phyloP scores from a whole-genome alignment of 2,329 filamentous ascomycete species.

The Colletotrichum godetiae region DNA sequence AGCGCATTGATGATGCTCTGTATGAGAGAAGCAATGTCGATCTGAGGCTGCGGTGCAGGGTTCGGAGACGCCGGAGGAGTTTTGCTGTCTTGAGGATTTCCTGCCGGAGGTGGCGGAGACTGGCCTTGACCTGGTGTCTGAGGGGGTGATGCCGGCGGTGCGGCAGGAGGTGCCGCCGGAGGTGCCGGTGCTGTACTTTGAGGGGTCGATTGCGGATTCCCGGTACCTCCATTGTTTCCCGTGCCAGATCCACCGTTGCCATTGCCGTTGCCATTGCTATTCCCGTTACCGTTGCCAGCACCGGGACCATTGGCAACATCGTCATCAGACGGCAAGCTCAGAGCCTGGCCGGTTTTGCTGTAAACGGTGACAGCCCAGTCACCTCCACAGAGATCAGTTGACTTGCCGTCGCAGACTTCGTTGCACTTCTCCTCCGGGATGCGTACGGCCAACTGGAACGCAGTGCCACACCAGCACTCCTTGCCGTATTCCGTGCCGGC shows the following conservation, averaged over 20 bases:
- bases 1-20: slow-evolving; percentile 31
- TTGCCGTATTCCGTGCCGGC: slow-evolving; percentile 61
- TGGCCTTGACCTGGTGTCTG: not conserved
- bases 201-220: not conserved
- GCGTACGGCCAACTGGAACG: slow-evolving; percentile 30
- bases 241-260: not conserved
- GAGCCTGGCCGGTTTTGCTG: slow-evolving; percentile 29
- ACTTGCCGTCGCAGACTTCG: slow-evolving; percentile 25
- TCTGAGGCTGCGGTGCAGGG: not conserved
- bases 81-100: not conserved
- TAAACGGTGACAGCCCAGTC: slow-evolving; percentile 36
- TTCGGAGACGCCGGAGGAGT: not conserved
- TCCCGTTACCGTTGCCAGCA: not conserved
- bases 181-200: not conserved
- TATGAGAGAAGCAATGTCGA: slow-evolving; percentile 19
- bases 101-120: not conserved
- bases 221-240: not conserved
- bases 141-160: not conserved
- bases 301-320: not conserved
- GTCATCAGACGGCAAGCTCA: slow-evolving; percentile 19
- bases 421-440: slow-evolving; percentile 29
- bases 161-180: not conserved
- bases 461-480: slow-evolving; percentile 63
- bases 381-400: slow-evolving; percentile 33
- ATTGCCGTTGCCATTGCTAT: not conserved